Percentiles rank a stretch among this genome's conserved stretches.
Evolutionary conservation across 2,329 filamentous ascomycete genomes (phyloP).

Genomic region (Pseudogymnoascus sp.): DNA sequence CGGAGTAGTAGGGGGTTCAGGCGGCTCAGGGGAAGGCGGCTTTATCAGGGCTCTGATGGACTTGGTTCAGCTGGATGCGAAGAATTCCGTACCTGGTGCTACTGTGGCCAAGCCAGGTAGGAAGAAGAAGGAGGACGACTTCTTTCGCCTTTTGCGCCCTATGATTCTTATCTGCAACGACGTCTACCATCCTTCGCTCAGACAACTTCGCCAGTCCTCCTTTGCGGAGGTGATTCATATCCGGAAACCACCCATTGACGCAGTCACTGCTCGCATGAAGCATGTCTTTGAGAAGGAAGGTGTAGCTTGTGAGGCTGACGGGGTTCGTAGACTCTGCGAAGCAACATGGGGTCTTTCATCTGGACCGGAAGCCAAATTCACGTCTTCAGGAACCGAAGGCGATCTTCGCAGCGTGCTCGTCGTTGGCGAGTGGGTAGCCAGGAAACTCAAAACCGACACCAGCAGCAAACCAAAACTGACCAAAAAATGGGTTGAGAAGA

Average conservation of each 20-base stretch:
- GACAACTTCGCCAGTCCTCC: constrained; percentile 75
- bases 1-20: constrained; percentile 76
- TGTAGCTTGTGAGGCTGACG: constrained; percentile 81
- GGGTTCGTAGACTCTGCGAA: constrained; percentile 76
- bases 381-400: constrained; percentile 60
- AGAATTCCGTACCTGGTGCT: constrained; percentile 47
- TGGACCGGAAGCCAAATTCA: constrained; percentile 60
- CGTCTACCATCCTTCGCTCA: constrained; percentile 82
- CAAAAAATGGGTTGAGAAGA: constrained; percentile 66
- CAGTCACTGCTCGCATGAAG: constrained; percentile 75
- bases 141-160: constrained; percentile 78
- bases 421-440: constrained; percentile 78
- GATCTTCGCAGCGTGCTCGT: constrained; percentile 81
- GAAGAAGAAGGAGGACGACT: constrained; percentile 64
- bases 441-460: constrained; percentile 48
- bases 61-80: constrained; percentile 76
- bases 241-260: constrained; percentile 78
- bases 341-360: constrained; percentile 72
- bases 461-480: constrained; percentile 44
- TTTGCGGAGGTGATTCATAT: constrained; percentile 88
- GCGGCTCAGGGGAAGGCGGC: constrained; percentile 74
- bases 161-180: constrained; percentile 96
- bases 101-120: constrained; percentile 24
- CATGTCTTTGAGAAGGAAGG: constrained; percentile 82
- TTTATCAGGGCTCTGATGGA: constrained; percentile 95